A percentile compares a stretch with the other conserved stretches of the same genome.
Conservation (phyloP, 805 yeast species). For the Yamadazyma ubonensis region DNA sequence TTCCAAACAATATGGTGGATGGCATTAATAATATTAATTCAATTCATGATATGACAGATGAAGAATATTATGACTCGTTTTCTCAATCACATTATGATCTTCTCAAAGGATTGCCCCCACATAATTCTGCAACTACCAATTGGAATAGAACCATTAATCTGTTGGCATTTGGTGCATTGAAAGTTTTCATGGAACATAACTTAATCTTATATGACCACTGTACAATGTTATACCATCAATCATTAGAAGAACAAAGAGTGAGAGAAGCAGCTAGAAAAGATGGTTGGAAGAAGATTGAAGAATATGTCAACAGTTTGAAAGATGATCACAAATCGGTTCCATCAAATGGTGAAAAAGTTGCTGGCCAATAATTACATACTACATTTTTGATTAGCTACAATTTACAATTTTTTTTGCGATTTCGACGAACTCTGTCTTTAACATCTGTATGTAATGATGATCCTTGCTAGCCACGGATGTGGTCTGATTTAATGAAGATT, state of each 20-base stretch:
- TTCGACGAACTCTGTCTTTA: too few relatives aligned
- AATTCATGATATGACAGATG: conserved; percentile 40
- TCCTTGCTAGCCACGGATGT: conserved; percentile 20
- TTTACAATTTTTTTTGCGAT: too few relatives aligned
- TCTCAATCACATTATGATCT: conserved; percentile 31
- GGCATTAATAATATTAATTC: conserved; percentile 19
- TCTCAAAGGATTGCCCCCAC: conserved; percentile 37
- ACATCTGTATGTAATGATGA: conserved; percentile 21
- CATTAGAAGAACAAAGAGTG: conserved; percentile 68
- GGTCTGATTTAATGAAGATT: conserved; percentile 22
- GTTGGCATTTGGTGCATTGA: conserved; percentile 86
- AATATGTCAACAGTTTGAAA: conserved; percentile 16
- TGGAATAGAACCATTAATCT: conserved; percentile 96
- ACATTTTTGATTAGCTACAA: too few relatives aligned
- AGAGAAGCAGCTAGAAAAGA: conserved; percentile 60
- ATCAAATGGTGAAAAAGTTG: conserved; percentile 10
- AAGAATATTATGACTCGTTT: conserved; percentile 44
- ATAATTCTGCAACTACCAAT: conserved; percentile 53
- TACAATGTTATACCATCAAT: conserved; percentile 79
- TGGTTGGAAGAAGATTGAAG: conserved; percentile 71
- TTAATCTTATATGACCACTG: conserved; percentile 91
- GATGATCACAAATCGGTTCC: conserved; percentile 4
- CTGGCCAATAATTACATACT: conserved; percentile 10
- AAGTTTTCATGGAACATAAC: conserved; percentile 89
- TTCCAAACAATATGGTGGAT: conserved; percentile 11